Conservation (phyloP, 768 basidiomycete genomes). For the Hygrophoropsis aurantiaca region DNA sequence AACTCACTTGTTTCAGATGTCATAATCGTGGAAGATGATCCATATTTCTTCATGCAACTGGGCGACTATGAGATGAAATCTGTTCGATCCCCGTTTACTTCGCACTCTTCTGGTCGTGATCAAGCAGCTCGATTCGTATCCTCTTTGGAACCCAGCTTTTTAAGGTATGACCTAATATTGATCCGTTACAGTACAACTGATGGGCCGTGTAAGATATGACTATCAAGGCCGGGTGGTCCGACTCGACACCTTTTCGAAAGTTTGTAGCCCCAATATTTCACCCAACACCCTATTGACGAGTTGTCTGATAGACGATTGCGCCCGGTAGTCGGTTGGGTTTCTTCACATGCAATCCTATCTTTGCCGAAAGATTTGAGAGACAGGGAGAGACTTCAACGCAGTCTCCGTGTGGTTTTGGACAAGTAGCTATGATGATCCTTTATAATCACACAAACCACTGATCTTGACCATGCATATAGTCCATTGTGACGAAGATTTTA, state of each 20-base stretch:
- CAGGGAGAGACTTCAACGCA: constrained; percentile 69
- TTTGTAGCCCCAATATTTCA: constrained; percentile 10
- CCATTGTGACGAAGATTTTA: constrained; percentile 61
- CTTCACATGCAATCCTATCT: constrained; percentile 74
- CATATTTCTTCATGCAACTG: constrained; percentile 75
- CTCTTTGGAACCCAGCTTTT: constrained; percentile 59
- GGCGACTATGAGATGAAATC: constrained; percentile 50
- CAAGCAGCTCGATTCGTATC: constrained; percentile 47
- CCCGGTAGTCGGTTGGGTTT: constrained; percentile 79
- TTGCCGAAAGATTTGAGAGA: constrained; percentile 74
- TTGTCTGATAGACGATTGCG: constrained; percentile 64
- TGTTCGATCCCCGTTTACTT: constrained; percentile 20
- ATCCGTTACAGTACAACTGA: background rate
- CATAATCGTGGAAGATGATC: constrained; percentile 83
- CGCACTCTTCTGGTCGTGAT: constrained; percentile 27
- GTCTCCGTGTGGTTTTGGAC: constrained; percentile 69
- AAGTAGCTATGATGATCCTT: constrained; percentile 36
- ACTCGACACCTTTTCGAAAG: constrained; percentile 80
- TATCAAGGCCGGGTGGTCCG: constrained; percentile 83
- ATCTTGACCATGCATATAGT: constrained; percentile 22
- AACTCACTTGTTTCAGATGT: constrained; percentile 42
- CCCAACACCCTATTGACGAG: background rate
- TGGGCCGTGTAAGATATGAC: constrained; percentile 48
- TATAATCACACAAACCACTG: background rate
- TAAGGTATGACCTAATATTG: constrained; percentile 38